Conservation (phyloP, 495 filamentous ascomycete genomes). For the Penicillium alfredii region DNA sequence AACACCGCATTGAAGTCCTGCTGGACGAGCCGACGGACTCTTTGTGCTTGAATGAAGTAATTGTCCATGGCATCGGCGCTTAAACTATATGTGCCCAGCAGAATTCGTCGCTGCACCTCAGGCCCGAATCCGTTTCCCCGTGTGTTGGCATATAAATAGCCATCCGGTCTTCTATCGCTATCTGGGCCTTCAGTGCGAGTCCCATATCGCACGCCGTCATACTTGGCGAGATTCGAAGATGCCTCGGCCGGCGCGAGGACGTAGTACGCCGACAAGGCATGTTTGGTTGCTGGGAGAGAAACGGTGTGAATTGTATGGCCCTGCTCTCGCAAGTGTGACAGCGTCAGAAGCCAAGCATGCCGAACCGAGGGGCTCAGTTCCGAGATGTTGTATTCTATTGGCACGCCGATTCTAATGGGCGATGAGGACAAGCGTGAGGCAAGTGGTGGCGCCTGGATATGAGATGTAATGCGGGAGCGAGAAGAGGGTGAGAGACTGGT, state of each 20-base stretch:
- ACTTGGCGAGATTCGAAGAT: constrained; percentile 94
- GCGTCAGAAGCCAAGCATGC: constrained; percentile 57
- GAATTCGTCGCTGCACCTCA: constrained; percentile 79
- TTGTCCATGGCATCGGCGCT: constrained; percentile 90
- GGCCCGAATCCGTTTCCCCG: constrained; percentile 68
- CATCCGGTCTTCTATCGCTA: constrained; percentile 26
- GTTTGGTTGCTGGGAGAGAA: constrained; percentile 76
- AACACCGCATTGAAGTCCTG: constrained; percentile 82
- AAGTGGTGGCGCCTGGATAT: constrained; percentile 17
- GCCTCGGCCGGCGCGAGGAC: constrained; percentile 92
- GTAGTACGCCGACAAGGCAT: constrained; percentile 90
- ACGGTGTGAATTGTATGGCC: constrained; percentile 69
- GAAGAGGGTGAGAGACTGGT: constrained; percentile 57
- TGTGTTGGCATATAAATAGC: constrained; percentile 68
- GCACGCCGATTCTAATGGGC: constrained; percentile 62
- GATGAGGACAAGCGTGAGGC: constrained; percentile 25
- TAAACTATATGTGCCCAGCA: constrained; percentile 85
- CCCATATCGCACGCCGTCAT: constrained; percentile 91
- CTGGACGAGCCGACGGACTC: constrained; percentile 75
- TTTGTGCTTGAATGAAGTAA: constrained; percentile 93
- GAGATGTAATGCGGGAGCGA: constrained; percentile 38
- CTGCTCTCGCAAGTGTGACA: constrained; percentile 48
- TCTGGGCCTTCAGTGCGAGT: constrained; percentile 35
- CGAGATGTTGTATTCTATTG: constrained; percentile 79
- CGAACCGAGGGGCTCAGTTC: constrained; percentile 69